Evolutionary conservation across 768 basidiomycete species (phyloP), one percentile per base, ranked within the genome.

Genomic region (Panus rudis): DNA sequence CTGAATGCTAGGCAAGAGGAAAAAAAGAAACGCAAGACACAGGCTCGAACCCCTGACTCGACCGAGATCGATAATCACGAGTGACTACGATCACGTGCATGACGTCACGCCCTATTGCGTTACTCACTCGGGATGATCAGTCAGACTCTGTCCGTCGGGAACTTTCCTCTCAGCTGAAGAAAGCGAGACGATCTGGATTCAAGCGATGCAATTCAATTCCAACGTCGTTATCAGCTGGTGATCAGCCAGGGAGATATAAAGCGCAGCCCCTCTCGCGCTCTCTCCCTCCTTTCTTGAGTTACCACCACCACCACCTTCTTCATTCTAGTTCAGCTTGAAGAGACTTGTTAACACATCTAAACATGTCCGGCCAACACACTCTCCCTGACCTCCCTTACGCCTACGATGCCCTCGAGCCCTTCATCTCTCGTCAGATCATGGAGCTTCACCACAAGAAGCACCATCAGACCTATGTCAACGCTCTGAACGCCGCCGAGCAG

Each of bases 351-450:
- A 27, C 33, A 27, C 19, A 23, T 6, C 19, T 45, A 14, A 51
- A 17, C 35, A 59, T 59, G 55, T 53, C 75, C 41, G 24, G 45
- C 43, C 43, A 52, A 17, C 66, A 81, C 71, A 70, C 67, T 34
- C 78, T 92, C 26, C 88, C 88, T 19, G 66, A 71, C 49, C 79
- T 91, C 24, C 79, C 81, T 5, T 93, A 91, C 62, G 56, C 69
- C 5, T 92, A 92, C 69, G 68, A 92, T 71, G 92, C 79, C 41
- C 88, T 97, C 59, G 88, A 93, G 72, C 92, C 92, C n/a, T 82
- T 79, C 69, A 94, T 97, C 70, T 86, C 79, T 26, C 60, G 72
- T 60, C 77, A 93, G 69, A 97, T 96, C 68, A 97, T 94, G 92
- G 76, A 70, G 44, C 85, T 94, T 39, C 92, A 97, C 67, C 92